Percentiles rank a stretch among this genome's conserved stretches.
Evolutionary conservation across 1,284 basidiomycete species (phyloP).

Genomic region (Somion occarium): DNA sequence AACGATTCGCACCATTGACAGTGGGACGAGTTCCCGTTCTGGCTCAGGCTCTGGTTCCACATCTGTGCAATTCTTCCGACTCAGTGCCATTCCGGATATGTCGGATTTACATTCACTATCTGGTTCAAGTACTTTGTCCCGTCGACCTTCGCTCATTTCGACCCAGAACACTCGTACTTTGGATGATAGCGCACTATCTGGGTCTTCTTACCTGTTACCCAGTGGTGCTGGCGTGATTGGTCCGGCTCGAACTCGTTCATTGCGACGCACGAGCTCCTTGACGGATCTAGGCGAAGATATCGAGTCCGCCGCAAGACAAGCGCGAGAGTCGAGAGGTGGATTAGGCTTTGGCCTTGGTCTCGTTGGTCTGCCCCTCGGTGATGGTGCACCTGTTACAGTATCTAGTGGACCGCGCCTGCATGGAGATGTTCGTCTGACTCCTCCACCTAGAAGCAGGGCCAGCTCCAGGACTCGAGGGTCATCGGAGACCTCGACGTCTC

Average conservation of each 20-base stretch:
- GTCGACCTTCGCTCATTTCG: constrained; percentile 44
- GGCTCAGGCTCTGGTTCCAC: constrained; percentile 47
- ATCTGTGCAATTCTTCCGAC: constrained; percentile 67
- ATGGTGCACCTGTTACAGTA: constrained; percentile 47
- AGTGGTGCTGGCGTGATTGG: constrained; percentile 58
- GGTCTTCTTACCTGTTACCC: constrained; percentile 52
- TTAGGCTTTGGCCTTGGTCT: constrained; percentile 41
- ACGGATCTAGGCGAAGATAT: constrained; percentile 74
- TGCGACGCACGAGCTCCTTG: constrained; percentile 70
- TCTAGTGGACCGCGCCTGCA: constrained; percentile 52
- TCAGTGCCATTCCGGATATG: constrained; percentile 61
- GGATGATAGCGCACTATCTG: constrained; percentile 1
- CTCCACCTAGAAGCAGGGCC: constrained; percentile 43
- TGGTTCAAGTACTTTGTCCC: constrained; percentile 37
- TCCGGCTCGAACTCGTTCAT: constrained; percentile 51
- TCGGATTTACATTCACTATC: constrained; percentile 48
- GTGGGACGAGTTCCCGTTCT: constrained; percentile 34
- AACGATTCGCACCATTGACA: constrained; percentile 56
- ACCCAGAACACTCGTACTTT: constrained; percentile 24
- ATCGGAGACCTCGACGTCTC: constrained; percentile 32
- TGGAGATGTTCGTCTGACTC: constrained; percentile 52
- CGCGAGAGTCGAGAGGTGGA: constrained; percentile 39
- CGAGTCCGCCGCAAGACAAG: constrained; percentile 37
- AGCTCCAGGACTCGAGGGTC: constrained; percentile 27
- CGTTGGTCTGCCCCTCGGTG: constrained; percentile 33